Conservation (phyloP, 768 basidiomycete genomes). For the Sistotremastrum niveocremeum region DNA sequence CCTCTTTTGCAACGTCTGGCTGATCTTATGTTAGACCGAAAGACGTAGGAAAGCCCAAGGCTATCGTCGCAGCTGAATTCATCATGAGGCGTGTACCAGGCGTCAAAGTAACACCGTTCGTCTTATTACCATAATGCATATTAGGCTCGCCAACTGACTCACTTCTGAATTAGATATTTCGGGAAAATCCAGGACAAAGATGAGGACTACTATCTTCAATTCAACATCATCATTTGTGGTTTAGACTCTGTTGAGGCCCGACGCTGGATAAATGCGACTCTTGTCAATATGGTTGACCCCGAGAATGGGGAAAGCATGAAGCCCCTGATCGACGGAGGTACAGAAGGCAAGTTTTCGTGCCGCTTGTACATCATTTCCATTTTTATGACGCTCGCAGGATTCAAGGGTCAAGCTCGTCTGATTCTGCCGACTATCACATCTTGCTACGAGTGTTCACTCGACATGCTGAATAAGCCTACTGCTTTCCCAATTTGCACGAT, state of each 20-base stretch:
- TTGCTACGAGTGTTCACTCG: constrained; percentile 96
- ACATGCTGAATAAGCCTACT: constrained; percentile 96
- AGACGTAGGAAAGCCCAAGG: constrained; percentile 92
- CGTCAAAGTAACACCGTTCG: constrained; percentile 92
- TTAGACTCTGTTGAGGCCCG: constrained; percentile 95
- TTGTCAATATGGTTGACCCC: constrained; percentile 89
- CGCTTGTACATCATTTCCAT: not conserved
- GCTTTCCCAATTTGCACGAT: constrained; percentile 98
- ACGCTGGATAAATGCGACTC: constrained; percentile 97
- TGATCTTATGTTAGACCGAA: constrained; percentile 37
- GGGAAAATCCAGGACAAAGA: constrained; percentile 98
- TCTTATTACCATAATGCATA: constrained; percentile 7
- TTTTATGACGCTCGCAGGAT: constrained; percentile 40
- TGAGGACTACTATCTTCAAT: constrained; percentile 90
- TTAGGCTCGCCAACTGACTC: not conserved
- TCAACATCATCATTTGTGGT: constrained; percentile 93
- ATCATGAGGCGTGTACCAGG: constrained; percentile 95
- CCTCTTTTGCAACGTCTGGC: constrained; percentile 1
- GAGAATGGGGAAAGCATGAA: constrained; percentile 89
- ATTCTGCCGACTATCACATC: constrained; percentile 91
- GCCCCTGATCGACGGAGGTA: constrained; percentile 96
- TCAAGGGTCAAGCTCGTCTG: constrained; percentile 96
- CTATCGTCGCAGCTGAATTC: constrained; percentile 87
- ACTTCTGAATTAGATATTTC: constrained; percentile 48
- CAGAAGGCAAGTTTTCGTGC: constrained; percentile 55